Conservation (phyloP, 441 rosid species). For the Erysimum cheiri region DNA sequence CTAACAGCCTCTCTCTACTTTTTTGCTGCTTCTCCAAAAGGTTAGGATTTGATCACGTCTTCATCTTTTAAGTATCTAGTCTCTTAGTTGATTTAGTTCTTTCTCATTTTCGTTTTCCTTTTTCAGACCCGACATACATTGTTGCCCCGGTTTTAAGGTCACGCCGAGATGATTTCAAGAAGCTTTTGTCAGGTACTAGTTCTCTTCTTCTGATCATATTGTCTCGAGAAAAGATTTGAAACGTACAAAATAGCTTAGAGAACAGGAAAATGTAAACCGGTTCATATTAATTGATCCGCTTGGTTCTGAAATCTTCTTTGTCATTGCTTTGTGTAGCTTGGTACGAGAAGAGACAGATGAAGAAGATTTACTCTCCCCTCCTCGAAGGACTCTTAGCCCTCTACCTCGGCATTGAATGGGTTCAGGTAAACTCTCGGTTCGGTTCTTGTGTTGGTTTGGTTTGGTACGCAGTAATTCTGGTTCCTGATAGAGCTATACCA, state of each 20-base stretch:
- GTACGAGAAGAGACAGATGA: conserved; percentile 99
- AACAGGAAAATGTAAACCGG: conserved; percentile 20
- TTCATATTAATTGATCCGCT: neutral
- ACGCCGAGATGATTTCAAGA: conserved; percentile 73
- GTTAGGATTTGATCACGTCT: conserved; percentile 43
- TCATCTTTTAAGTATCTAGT: neutral
- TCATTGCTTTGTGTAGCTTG: conserved; percentile 60
- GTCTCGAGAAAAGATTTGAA: neutral
- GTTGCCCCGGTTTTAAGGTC: conserved; percentile 80
- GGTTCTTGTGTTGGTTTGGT: conserved; percentile 16
- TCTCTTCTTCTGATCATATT: conserved; percentile 15
- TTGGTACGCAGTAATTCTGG: conserved; percentile 8
- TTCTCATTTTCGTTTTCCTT: conserved; percentile 27
- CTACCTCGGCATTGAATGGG: conserved; percentile 95
- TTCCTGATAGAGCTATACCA: conserved; percentile 9
- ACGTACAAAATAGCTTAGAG: neutral
- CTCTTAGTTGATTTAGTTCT: neutral
- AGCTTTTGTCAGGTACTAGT: conserved; percentile 81
- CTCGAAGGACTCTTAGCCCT: conserved; percentile 89
- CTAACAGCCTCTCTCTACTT: conserved; percentile 89
- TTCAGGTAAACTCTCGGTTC: conserved; percentile 56
- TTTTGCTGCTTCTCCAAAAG: conserved; percentile 90
- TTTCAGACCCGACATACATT: conserved; percentile 83
- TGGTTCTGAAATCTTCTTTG: conserved; percentile 12
- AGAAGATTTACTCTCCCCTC: conserved; percentile 93